phyloP scores from a whole-genome alignment of 768 basidiomycete genomes.

The Mycena chlorophos region DNA sequence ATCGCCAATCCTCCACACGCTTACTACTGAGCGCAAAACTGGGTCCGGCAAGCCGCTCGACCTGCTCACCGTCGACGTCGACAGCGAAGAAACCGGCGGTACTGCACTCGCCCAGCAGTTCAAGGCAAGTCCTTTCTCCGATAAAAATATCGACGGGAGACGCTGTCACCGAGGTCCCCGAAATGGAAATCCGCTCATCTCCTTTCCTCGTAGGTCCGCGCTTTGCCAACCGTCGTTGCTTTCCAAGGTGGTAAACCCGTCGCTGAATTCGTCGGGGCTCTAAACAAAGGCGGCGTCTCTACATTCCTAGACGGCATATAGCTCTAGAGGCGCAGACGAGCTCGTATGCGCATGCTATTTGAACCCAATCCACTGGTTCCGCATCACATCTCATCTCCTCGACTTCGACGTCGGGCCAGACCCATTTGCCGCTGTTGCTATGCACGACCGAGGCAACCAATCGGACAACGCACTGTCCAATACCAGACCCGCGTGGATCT shows the following conservation, averaged over 20 bases:
- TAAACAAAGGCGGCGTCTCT: constrained; percentile 44
- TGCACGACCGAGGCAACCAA: no score
- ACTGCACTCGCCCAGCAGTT: constrained; percentile 50
- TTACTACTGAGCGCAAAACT: constrained; percentile 51
- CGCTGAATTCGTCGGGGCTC: constrained; percentile 64
- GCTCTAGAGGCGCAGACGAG: neutral
- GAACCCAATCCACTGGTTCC: no score
- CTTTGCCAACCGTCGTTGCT: constrained; percentile 79
- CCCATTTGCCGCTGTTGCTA: no score
- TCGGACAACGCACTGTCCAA: no score
- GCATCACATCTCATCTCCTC: no score
- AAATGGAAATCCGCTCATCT: no score
- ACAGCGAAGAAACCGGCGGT: constrained; percentile 49
- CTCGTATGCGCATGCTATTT: neutral
- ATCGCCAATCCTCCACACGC: constrained; percentile 64
- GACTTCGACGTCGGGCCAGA: no score
- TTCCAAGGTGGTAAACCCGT: constrained; percentile 64
- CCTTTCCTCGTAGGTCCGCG: constrained; percentile 50
- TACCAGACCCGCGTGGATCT: no score
- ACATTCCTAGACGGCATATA: constrained; percentile 48
- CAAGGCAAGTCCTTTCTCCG: constrained; percentile 38
- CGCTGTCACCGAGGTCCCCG: no score
- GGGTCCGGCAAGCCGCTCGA: constrained; percentile 62
- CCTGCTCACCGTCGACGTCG: constrained; percentile 69
- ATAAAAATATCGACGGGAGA: neutral